Percentiles rank a stretch among this genome's conserved stretches.
phyloP scores from a whole-genome alignment of 805 yeast genomes.

The Kodamaea laetipori region DNA sequence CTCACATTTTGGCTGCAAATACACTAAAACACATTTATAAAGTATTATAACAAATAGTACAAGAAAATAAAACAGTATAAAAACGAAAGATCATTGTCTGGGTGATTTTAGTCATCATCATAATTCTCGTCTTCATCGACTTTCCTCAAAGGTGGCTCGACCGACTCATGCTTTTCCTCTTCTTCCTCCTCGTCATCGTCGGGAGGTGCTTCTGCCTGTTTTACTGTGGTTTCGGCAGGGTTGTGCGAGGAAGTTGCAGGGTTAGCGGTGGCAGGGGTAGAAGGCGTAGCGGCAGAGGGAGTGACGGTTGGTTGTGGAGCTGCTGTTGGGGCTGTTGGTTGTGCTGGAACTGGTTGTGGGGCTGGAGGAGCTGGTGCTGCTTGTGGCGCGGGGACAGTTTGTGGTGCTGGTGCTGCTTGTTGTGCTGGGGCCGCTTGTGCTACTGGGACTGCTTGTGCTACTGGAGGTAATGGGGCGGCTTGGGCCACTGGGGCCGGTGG shows the following conservation, averaged over 20 bases:
- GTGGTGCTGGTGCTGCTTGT: slow-evolving; percentile 9
- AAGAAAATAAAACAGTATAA: slow-evolving; percentile 11
- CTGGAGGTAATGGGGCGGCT: neutral
- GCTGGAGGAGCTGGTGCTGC: neutral
- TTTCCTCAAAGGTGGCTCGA: slow-evolving; percentile 48
- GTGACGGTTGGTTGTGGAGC: neutral
- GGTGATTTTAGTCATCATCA: slow-evolving; percentile 38
- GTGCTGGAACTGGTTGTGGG: slow-evolving; percentile 4
- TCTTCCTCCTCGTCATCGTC: slow-evolving; percentile 36
- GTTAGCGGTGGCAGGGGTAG: neutral
- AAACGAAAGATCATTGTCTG: slow-evolving; percentile 3
- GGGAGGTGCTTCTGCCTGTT: too few relatives aligned
- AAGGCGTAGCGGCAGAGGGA: neutral
- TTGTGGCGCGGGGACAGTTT: neutral
- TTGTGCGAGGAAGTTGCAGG: slow-evolving; percentile 11
- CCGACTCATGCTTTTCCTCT: slow-evolving; percentile 28
- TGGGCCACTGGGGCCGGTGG: slow-evolving; percentile 9
- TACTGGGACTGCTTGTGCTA: neutral
- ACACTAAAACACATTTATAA: slow-evolving; percentile 8
- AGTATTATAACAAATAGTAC: slow-evolving; percentile 11
- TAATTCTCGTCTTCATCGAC: slow-evolving; percentile 50
- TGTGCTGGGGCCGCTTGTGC: neutral
- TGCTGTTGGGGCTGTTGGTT: slow-evolving; percentile 10
- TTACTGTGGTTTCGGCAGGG: slow-evolving; percentile 19
- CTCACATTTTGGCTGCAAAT: too few relatives aligned